These are phyloP conservation scores for Rhododendron kiyosumense DNA, from an alignment of 148 eudicot genomes.

Conservation along the genomic window DNA sequence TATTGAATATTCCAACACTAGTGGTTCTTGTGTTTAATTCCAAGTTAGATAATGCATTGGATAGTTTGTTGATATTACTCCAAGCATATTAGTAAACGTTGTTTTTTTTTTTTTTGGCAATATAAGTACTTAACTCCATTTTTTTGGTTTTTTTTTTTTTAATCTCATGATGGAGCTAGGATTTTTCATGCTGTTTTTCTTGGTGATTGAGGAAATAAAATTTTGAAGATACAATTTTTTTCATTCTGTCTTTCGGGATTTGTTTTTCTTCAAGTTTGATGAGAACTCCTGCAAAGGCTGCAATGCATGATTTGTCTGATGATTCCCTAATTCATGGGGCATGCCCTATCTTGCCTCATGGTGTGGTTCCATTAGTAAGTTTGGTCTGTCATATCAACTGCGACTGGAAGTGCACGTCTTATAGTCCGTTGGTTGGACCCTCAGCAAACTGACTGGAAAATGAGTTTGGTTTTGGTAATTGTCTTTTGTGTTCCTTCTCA, in stretches of 20 bases:
- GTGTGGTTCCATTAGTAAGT: background rate
- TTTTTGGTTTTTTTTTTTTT: too few species aligned
- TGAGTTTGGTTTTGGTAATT: background rate
- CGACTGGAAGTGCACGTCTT: background rate
- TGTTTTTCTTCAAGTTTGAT: background rate
- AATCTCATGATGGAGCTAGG: background rate
- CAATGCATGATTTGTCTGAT: background rate
- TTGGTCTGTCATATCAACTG: background rate
- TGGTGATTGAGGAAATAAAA: background rate
- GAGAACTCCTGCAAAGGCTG: background rate
- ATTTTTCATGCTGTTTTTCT: background rate
- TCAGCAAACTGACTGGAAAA: background rate
- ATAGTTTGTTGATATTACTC: background rate
- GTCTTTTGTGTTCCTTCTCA: background rate
- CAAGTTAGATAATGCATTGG: background rate
- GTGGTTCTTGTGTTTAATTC: background rate
- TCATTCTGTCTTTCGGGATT: background rate
- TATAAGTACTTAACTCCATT: background rate
- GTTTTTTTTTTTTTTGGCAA: background rate
- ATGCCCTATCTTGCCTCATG: background rate
- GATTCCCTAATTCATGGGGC: background rate
- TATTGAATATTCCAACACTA: background rate
- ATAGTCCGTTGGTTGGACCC: background rate
- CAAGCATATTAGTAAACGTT: background rate
- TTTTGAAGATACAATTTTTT: background rate